Conservation (phyloP, 192 early-diverging fungal species). For the Haplosporangium gracile region DNA sequence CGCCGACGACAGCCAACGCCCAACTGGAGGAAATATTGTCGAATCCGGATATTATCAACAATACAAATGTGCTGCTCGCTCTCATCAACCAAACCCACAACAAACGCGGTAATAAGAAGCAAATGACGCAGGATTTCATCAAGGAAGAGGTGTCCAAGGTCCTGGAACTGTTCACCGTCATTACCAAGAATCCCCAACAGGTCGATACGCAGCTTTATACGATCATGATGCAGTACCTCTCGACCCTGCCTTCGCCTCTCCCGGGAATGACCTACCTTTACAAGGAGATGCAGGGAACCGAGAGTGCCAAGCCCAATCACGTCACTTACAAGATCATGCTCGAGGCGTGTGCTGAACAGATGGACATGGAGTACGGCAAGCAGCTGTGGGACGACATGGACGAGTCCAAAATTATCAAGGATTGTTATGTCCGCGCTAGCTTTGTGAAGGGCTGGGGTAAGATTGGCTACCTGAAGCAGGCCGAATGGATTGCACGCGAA, state of each 20-base stretch:
- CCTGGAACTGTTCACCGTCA: constrained; percentile 44
- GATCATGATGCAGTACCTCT: constrained; percentile 57
- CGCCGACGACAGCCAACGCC: background rate
- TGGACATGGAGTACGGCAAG: constrained; percentile 40
- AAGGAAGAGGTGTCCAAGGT: constrained; percentile 50
- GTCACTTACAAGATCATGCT: constrained; percentile 43
- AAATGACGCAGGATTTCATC: constrained; percentile 25
- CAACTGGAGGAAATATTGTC: constrained; percentile 10
- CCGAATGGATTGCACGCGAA: constrained; percentile 15
- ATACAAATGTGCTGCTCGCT: constrained; percentile 37
- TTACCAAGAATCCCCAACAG: constrained; percentile 23
- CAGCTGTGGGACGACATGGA: constrained; percentile 36
- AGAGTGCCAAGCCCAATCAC: constrained; percentile 27
- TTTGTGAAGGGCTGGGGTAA: constrained; percentile 45
- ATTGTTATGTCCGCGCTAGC: constrained; percentile 31
- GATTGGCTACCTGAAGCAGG: constrained; percentile 16
- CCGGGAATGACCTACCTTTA: constrained; percentile 53
- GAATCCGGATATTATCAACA: constrained; percentile 23
- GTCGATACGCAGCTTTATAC: constrained; percentile 44
- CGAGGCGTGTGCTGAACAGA: constrained; percentile 52
- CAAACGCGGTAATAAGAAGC: background rate
- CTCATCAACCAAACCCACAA: constrained; percentile 39
- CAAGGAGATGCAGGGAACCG: constrained; percentile 30
- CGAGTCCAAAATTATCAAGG: background rate
- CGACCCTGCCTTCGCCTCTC: constrained; percentile 41